Base-by-base conservation (phyloP, 2,329 filamentous ascomycete species). In the Venturia asperata region DNA sequence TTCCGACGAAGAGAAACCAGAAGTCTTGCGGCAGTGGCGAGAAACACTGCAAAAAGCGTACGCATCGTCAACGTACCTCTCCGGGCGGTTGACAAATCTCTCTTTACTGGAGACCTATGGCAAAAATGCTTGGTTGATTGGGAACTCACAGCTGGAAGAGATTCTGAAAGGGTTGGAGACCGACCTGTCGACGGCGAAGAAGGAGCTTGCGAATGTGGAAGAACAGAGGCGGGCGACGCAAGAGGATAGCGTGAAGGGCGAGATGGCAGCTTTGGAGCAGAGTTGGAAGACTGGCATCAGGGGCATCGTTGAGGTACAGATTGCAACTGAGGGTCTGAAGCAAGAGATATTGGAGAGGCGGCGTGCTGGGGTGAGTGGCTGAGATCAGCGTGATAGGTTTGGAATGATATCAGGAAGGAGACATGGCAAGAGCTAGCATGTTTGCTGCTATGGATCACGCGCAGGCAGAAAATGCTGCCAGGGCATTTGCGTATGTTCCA, bases 91-190 rank as follows among this genome's bases (percentile, higher is more conserved):
- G 62, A 80, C 82, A 55, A 85, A 87, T 75, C 84, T 96, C 21
- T 79, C 81, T 1, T 81, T 96, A n/a, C 83, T 96, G 24, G 90
- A 94, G 71, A 82, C 82, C 62, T 87, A 87, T 75, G 94, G 93
- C 69, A 91, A 91, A 77, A 96, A 96, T 75, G 88, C 91, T 11
- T 97, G 94, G 93, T 81, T 99, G 65, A 83, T 96, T 10, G 85
- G 85, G 6, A 99, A 99, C 76, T 85, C 87, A 70, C 86, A 90
- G 69, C 76, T 92, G 24, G 93, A 97, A 77, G 84, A 85, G 55
- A 83, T 91, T 52, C 76, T 95, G 63, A 82, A 82, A 62, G 75
- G 75, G 15, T 72, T 95, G 34, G 93, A 97, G 80, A 80, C 81
- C 56, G 91, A 96, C 71, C 80, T 97, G 62, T 87, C 85, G 17